Conservation (phyloP, 2,329 filamentous ascomycete genomes). For the Colletotrichum sp. region DNA sequence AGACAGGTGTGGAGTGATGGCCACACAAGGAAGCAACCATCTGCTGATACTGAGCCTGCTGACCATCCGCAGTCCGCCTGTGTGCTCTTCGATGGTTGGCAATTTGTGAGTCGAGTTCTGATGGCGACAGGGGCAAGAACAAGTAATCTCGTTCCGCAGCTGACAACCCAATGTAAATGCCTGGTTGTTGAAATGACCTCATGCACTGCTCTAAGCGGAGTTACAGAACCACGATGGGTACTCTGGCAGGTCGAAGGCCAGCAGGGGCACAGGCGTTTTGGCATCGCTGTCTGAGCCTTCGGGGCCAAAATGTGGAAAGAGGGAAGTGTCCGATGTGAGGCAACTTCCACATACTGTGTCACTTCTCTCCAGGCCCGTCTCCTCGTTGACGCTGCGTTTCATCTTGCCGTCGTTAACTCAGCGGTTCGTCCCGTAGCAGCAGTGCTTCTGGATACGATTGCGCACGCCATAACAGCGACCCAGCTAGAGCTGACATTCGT, state of each 20-base stretch:
- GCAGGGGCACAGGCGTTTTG: neutral
- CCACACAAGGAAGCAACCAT: neutral
- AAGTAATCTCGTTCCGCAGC: neutral
- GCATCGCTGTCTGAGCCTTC: neutral
- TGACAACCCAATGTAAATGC: too few relatives aligned
- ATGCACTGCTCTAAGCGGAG: neutral
- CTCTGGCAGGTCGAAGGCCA: rapidly evolving
- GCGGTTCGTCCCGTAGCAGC: too few relatives aligned
- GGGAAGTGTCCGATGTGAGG: too few relatives aligned
- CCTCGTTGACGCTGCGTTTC: too few relatives aligned
- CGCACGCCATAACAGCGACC: too few relatives aligned
- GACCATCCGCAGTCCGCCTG: rapidly evolving
- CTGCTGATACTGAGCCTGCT: neutral
- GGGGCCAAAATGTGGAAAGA: too few relatives aligned
- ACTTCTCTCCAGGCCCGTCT: too few relatives aligned
- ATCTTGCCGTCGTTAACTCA: too few relatives aligned
- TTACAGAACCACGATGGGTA: neutral
- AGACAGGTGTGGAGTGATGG: rapidly evolving
- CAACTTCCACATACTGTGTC: neutral
- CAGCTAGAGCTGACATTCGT: too few relatives aligned
- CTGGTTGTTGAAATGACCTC: neutral
- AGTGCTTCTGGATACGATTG: too few relatives aligned
- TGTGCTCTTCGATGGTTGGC: neutral
- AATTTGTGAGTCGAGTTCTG: neutral
- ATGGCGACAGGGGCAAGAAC: neutral